Evolutionary conservation across 2,329 filamentous ascomycete genomes (phyloP).

Genomic region (Diplodia seriata): DNA sequence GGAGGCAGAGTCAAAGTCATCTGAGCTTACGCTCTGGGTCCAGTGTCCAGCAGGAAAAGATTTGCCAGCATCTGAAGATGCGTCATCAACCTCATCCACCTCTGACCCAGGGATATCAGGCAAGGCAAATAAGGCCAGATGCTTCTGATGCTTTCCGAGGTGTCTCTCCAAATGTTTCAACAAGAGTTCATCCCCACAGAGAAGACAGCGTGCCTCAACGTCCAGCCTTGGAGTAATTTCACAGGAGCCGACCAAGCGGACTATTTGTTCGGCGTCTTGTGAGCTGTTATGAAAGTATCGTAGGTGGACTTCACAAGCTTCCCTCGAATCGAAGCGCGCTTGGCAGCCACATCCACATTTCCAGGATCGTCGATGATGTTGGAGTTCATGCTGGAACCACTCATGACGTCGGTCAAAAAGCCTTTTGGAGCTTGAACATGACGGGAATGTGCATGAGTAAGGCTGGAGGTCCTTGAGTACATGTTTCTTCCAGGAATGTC

Average conservation of each 20-base stretch:
- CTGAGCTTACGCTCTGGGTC: too few species aligned
- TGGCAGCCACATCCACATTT: neutral
- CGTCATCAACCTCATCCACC: too few species aligned
- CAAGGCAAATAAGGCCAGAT: neutral
- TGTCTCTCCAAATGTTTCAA: neutral
- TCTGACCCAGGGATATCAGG: too few species aligned
- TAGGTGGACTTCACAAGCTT: neutral
- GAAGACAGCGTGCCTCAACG: neutral
- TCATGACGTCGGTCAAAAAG: neutral
- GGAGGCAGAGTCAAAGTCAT: too few species aligned
- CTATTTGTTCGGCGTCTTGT: neutral
- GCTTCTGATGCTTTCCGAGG: neutral
- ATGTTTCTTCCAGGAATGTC: neutral
- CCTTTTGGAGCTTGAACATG: neutral
- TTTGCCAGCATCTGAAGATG: too few species aligned
- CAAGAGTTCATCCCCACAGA: neutral
- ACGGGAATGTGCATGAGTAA: neutral
- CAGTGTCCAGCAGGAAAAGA: too few species aligned
- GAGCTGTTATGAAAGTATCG: too few species aligned
- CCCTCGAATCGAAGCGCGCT: neutral
- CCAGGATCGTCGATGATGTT: neutral
- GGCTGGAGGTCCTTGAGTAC: neutral
- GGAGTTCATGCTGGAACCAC: neutral
- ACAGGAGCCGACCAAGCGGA: too few species aligned
- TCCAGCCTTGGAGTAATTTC: neutral